Evolutionary conservation across 1,139 yeast species (phyloP).

Genomic region (Candida sanyaensis): DNA sequence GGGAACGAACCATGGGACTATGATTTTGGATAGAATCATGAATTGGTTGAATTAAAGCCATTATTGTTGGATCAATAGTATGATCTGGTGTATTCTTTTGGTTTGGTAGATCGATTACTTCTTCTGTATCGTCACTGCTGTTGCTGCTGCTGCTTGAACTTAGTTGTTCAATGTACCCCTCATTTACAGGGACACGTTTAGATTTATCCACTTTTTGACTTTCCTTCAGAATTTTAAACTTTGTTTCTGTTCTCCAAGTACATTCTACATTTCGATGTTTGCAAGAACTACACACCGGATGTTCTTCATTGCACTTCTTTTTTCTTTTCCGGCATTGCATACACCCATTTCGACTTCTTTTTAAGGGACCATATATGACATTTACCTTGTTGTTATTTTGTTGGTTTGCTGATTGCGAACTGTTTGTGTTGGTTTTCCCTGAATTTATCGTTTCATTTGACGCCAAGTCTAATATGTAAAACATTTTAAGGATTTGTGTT

Average conservation of each 20-base stretch:
- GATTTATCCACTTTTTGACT: background rate
- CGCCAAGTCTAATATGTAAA: constrained; percentile 10
- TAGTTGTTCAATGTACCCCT: background rate
- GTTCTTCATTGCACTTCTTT: constrained; percentile 30
- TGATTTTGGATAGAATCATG: background rate
- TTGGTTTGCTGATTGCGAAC: constrained; percentile 1
- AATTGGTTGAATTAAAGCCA: background rate
- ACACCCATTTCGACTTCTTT: constrained; percentile 22
- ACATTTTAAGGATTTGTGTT: constrained; percentile 5
- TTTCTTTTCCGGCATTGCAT: constrained; percentile 19
- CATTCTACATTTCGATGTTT: constrained; percentile 22
- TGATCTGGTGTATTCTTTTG: too few species aligned
- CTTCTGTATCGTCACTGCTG: background rate
- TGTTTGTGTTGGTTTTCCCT: background rate
- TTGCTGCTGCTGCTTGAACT: background rate
- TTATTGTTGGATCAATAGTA: too few species aligned
- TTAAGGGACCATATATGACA: constrained; percentile 6
- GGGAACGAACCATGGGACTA: background rate
- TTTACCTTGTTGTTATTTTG: constrained; percentile 5
- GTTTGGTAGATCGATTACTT: background rate
- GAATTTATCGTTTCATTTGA: constrained; percentile 11
- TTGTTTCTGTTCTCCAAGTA: constrained; percentile 14
- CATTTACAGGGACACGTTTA: background rate
- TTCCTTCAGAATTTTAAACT: constrained; percentile 3
- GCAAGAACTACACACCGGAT: constrained; percentile 28